Evolutionary conservation across 768 basidiomycete species (phyloP).

Genomic region (Mrakia gelida): DNA sequence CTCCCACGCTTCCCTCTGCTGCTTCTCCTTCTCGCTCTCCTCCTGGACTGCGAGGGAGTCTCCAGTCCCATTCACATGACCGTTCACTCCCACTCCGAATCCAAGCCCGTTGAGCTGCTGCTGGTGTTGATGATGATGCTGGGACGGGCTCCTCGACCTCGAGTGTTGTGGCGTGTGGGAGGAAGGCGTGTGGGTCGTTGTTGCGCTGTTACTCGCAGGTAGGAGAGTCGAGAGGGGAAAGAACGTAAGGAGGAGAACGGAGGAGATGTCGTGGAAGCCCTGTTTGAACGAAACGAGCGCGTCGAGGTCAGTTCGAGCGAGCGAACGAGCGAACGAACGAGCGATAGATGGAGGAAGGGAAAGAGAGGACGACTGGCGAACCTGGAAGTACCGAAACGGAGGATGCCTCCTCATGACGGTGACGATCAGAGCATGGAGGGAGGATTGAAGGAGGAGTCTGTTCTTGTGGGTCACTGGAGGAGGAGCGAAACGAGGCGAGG

Average conservation of each 20-base stretch:
- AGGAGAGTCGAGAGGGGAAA: slow-evolving; percentile 34
- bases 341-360: neutral
- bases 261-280: slow-evolving; percentile 90
- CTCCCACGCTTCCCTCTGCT: neutral
- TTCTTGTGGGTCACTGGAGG: neutral
- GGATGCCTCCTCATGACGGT: slow-evolving; percentile 9
- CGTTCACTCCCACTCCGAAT: neutral
- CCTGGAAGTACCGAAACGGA: slow-evolving; percentile 75
- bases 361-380: slow-evolving; percentile 42
- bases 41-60: no score
- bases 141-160: neutral
- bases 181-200: neutral
- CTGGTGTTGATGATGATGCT: neutral
- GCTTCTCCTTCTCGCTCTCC: neutral
- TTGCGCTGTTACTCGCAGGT: neutral
- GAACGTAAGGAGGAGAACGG: slow-evolving; percentile 56
- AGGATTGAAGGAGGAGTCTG: neutral
- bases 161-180: neutral
- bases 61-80: no score
- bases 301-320: no score
- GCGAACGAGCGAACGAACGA: neutral
- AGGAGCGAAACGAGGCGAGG: neutral
- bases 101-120: neutral
- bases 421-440: slow-evolving; percentile 13
- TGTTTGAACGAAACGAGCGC: slow-evolving; percentile 40